Conservation (phyloP, 768 basidiomycete genomes). For the Serendipita sp. region DNA sequence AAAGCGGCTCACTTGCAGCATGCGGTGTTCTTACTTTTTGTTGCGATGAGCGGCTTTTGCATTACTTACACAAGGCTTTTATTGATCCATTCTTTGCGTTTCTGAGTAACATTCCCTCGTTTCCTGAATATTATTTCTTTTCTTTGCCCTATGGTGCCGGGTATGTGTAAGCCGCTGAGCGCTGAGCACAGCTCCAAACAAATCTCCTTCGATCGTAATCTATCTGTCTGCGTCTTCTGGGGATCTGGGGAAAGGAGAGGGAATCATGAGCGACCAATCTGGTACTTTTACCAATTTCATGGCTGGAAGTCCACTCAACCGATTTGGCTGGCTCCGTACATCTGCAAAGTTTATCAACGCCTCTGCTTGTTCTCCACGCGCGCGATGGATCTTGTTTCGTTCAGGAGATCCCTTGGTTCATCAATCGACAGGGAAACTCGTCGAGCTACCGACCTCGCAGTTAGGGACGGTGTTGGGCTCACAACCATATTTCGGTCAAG, state of each 20-base stretch:
- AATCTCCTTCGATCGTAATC: not conserved
- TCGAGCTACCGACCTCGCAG: slow-evolving; percentile 41
- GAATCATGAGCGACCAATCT: not conserved
- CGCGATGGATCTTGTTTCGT: slow-evolving; percentile 69
- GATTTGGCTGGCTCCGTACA: slow-evolving; percentile 64
- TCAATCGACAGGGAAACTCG: slow-evolving; percentile 24
- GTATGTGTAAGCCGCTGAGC: no score
- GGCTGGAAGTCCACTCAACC: slow-evolving; percentile 53
- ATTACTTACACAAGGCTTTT: not conserved
- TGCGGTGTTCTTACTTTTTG: not conserved
- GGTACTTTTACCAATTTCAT: slow-evolving; percentile 27
- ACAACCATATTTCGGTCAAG: slow-evolving; percentile 58
- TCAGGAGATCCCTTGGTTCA: slow-evolving; percentile 49
- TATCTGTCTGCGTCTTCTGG: no score
- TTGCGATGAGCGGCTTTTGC: slow-evolving; percentile 4
- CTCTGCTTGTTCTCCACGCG: slow-evolving; percentile 38
- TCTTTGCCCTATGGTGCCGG: not conserved
- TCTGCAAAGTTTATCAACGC: slow-evolving; percentile 64
- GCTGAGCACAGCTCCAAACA: not conserved
- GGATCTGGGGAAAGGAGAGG: not conserved
- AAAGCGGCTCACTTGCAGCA: not conserved
- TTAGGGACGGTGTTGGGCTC: slow-evolving; percentile 50
- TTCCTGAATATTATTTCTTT: slow-evolving; percentile 5
- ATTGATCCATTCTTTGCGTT: not conserved
- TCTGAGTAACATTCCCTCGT: not conserved